Evolutionary conservation across 202 grass and related monocot genomes (phyloP).

Genomic region (Miscanthus sacchariflorus): DNA sequence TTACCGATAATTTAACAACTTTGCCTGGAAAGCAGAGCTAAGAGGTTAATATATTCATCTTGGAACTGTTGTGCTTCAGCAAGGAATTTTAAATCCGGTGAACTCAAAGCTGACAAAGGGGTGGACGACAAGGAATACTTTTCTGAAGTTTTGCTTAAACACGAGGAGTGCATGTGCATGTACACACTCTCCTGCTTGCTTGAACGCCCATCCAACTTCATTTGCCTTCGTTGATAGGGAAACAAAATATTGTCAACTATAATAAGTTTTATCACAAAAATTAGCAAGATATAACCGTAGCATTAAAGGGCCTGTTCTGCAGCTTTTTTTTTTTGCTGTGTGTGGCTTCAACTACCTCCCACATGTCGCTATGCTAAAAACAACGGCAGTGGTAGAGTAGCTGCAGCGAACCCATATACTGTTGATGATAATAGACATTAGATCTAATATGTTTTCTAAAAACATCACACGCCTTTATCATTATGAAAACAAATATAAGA

Average conservation of each 20-base stretch:
- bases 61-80: constrained; percentile 53
- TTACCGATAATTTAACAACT: constrained; percentile 43
- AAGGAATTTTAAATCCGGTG: constrained; percentile 41
- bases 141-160: constrained; percentile 39
- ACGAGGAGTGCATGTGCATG: constrained; percentile 36
- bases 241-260: not conserved
- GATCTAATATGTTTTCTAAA: too few species aligned
- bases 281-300: too few species aligned
- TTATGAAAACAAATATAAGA: too few species aligned
- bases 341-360: too few species aligned
- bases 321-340: too few species aligned
- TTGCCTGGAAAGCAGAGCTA: constrained; percentile 44
- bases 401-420: too few species aligned
- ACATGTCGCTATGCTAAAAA: too few species aligned
- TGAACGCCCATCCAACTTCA: not conserved
- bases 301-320: too few species aligned
- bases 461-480: too few species aligned
- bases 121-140: constrained; percentile 40
- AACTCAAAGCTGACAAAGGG: constrained; percentile 52
- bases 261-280: too few species aligned
- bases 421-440: too few species aligned
- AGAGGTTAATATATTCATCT: constrained; percentile 46
- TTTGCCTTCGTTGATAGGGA: not conserved
- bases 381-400: too few species aligned
- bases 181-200: not conserved